Evolutionary conservation across 225 moss, liverwort and hornwort species (phyloP).

Genomic region (Ulota crispa): DNA sequence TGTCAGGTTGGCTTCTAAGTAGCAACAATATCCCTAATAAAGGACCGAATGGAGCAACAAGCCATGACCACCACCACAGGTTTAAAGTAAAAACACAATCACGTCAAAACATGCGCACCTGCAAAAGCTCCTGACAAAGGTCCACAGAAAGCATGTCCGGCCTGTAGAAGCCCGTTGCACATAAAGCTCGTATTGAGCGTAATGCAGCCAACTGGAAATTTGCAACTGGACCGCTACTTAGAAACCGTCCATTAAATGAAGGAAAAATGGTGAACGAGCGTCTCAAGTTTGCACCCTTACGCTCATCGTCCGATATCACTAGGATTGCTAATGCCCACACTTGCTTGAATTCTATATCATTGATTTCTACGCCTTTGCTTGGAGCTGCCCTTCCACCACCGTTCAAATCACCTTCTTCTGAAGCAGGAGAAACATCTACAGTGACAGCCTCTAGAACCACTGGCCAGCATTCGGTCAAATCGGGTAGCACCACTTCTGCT

Average conservation of each 20-base stretch:
- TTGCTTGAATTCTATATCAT: constrained; percentile 73
- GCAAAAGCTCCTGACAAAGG: constrained; percentile 87
- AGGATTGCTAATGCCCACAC: constrained; percentile 79
- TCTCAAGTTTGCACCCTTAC: constrained; percentile 47
- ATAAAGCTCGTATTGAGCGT: constrained; percentile 69
- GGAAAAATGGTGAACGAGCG: constrained; percentile 63
- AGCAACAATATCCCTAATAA: not conserved
- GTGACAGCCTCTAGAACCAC: constrained; percentile 92
- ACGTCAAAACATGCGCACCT: constrained; percentile 38
- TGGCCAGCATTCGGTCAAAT: constrained; percentile 86
- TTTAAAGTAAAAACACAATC: constrained; percentile 1
- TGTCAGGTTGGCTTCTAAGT: not conserved
- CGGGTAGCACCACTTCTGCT: constrained; percentile 74
- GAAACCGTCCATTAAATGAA: constrained; percentile 61
- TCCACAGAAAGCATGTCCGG: constrained; percentile 85
- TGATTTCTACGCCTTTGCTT: constrained; percentile 52
- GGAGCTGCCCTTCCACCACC: constrained; percentile 26
- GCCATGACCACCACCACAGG: not conserved
- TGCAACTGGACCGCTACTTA: constrained; percentile 42
- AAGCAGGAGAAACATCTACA: constrained; percentile 63
- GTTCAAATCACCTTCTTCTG: constrained; percentile 31
- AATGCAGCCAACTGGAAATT: constrained; percentile 67
- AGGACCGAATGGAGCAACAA: not conserved
- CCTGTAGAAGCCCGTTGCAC: constrained; percentile 74
- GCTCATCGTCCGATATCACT: constrained; percentile 60